Base-by-base conservation (phyloP, 75 land plant species). In the Selaginella tamariscina region DNA sequence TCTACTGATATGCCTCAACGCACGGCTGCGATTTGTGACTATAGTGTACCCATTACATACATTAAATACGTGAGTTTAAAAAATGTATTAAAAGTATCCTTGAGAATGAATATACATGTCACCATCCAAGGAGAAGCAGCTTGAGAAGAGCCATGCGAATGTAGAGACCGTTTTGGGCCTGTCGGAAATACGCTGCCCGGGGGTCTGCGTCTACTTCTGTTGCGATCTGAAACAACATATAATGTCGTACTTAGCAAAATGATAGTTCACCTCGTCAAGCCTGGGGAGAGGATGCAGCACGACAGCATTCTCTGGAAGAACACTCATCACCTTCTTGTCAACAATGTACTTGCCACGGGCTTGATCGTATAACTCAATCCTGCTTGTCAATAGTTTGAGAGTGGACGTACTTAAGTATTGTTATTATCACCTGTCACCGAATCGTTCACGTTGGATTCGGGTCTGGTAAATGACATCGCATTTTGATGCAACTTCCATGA, bases 391-490 rank as follows among this genome's bases (percentile, higher is more conserved):
- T n/a, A n/a, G n/a, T n/a, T n/a, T n/a, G n/a, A n/a, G n/a, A n/a
- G n/a, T n/a, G n/a, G n/a, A n/a, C n/a, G n/a, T n/a, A n/a, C n/a
- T n/a, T n/a, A n/a, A n/a, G n/a, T n/a, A n/a, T n/a, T n/a, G n/a
- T n/a, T n/a, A n/a, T n/a, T n/a, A n/a, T n/a, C n/a, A n/a, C n/a
- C n/a, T 78, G 64, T 83, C 88, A 59, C 85, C 85, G 72, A 85
- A 85, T 54, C 88, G 54, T 69, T 85, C 86, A 15, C 80, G 77
- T 56, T 85, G 88, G 68, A 94, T 94, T 29, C 96, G 90, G 13
- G 96, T 94, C 70, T 94, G 98, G 78, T 94, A 94, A 27, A 94
- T 80, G 56, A 90, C 88, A 82, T 94, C 96, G 67, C 98, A 94
- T 56, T 90, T 81, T 1, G 88, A 82, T 24, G 98, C 98, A 32